Evolutionary conservation across 208 protist species (phyloP).

Genomic region (Leishmania guyanensis): DNA sequence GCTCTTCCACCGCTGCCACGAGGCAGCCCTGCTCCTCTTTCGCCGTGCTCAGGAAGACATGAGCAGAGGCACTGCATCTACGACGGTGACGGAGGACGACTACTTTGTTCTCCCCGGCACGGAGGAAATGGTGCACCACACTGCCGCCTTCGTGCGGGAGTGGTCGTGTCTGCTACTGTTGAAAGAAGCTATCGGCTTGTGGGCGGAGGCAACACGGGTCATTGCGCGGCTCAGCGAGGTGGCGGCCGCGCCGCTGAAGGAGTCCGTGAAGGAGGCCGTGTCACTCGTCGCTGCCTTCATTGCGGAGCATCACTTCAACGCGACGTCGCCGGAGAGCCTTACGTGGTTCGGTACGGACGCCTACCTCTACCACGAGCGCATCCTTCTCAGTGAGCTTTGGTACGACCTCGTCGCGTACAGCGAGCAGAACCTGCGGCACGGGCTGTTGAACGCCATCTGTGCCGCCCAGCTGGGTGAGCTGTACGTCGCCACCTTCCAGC

Average conservation of each 20-base stretch:
- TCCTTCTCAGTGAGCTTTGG: conserved; percentile 87
- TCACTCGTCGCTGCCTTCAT: conserved; percentile 71
- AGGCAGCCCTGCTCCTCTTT: conserved; percentile 81
- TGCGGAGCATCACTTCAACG: conserved; percentile 58
- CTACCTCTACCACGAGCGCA: conserved; percentile 84
- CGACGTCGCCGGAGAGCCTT: conserved; percentile 29
- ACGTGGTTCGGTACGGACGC: conserved; percentile 49
- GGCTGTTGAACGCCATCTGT: conserved; percentile 59
- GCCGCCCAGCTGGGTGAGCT: conserved; percentile 82
- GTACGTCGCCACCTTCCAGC: conserved; percentile 83
- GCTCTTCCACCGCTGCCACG: conserved; percentile 86
- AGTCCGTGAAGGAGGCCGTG: conserved; percentile 61
- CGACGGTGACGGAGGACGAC: conserved; percentile 65
- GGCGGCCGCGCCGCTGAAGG: conserved; percentile 38
- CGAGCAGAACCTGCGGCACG: conserved; percentile 64
- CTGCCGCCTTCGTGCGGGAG: conserved; percentile 75
- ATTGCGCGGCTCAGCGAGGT: conserved; percentile 58
- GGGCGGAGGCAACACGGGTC: conserved; percentile 65
- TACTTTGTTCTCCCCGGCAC: conserved; percentile 80
- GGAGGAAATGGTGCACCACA: conserved; percentile 75
- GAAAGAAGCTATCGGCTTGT: conserved; percentile 85
- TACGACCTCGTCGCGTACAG: conserved; percentile 59
- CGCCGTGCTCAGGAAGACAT: conserved; percentile 49
- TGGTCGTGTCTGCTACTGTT: conserved; percentile 84
- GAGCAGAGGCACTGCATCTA: conserved; percentile 1